A percentile compares a stretch with the other conserved stretches of the same genome.
phyloP scores from a whole-genome alignment of 139 green algal species.

The Asterochloris sp. region DNA sequence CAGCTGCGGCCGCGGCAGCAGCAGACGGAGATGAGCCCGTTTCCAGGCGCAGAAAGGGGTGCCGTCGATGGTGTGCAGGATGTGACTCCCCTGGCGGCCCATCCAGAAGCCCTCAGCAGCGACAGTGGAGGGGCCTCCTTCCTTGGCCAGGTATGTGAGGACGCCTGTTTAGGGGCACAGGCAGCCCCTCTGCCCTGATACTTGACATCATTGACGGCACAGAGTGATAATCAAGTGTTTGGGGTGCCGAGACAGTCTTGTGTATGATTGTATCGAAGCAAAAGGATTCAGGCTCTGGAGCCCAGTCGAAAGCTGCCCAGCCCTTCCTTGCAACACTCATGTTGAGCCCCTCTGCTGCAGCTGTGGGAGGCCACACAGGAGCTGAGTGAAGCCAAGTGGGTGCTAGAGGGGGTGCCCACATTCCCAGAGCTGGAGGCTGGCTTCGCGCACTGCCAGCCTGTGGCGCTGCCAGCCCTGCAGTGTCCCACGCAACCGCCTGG shows the following conservation, averaged over 20 bases:
- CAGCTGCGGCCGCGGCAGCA: constrained; percentile 30
- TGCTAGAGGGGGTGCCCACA: constrained; percentile 37
- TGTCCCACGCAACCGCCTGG: constrained; percentile 23
- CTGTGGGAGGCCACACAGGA: neutral
- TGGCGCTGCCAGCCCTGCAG: constrained; percentile 31
- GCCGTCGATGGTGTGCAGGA: no score
- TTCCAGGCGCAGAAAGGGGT: constrained; percentile 16
- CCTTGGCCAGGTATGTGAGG: constrained; percentile 39
- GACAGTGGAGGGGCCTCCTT: constrained; percentile 74
- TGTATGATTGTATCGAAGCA: no score
- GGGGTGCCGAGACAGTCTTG: no score
- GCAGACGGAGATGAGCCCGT: constrained; percentile 45
- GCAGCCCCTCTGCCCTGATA: no score
- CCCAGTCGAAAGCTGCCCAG: neutral
- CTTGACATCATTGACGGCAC: no score
- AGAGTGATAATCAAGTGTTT: no score
- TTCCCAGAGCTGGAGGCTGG: constrained; percentile 31
- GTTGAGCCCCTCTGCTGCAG: neutral
- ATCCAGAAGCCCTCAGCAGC: neutral
- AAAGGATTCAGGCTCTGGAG: no score
- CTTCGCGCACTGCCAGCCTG: constrained; percentile 27
- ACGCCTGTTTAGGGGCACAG: no score
- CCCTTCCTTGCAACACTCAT: no score
- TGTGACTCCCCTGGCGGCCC: no score
- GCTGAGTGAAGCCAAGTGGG: constrained; percentile 30